A percentile compares a stretch with the other conserved stretches of the same genome.
Evolutionary conservation across 75 land plant genomes (phyloP).

Genomic region (Sequoiadendron giganteum): DNA sequence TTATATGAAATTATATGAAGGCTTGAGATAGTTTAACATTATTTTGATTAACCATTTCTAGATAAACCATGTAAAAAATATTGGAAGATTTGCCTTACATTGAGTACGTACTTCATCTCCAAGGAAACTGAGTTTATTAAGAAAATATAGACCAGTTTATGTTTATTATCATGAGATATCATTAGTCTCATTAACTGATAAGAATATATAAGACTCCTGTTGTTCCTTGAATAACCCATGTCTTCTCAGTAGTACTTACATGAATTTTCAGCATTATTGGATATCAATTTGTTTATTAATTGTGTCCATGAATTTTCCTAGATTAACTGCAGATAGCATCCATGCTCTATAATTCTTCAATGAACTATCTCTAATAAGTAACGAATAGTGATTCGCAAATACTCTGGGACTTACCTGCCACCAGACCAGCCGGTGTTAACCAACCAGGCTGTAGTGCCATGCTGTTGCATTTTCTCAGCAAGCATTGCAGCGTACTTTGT

Average conservation of each 20-base stretch:
- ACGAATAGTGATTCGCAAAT: neutral
- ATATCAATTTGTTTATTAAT: neutral
- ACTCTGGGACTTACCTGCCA: slow-evolving; percentile 18
- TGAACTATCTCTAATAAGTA: neutral
- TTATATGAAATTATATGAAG: too few relatives aligned
- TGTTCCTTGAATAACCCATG: neutral
- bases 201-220: neutral
- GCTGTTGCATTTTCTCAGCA: slow-evolving; percentile 33
- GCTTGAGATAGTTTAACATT: too few relatives aligned
- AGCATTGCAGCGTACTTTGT: slow-evolving; percentile 41
- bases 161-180: neutral
- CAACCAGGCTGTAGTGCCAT: slow-evolving; percentile 41
- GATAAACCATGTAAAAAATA: too few relatives aligned
- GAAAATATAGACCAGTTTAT: neutral
- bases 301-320: neutral
- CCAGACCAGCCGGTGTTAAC: slow-evolving; percentile 46
- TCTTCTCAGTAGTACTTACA: neutral
- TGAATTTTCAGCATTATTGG: neutral
- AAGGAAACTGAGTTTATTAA: too few relatives aligned
- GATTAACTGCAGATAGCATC: neutral
- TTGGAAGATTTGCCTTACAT: too few relatives aligned
- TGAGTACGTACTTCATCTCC: neutral
- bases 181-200: too few relatives aligned
- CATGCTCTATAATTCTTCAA: neutral
- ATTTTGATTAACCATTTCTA: too few relatives aligned